A percentile compares a stretch with the other conserved stretches of the same genome.
Conservation (phyloP, 164 flowering plant genomes). For the Cinnamomum micranthum region DNA sequence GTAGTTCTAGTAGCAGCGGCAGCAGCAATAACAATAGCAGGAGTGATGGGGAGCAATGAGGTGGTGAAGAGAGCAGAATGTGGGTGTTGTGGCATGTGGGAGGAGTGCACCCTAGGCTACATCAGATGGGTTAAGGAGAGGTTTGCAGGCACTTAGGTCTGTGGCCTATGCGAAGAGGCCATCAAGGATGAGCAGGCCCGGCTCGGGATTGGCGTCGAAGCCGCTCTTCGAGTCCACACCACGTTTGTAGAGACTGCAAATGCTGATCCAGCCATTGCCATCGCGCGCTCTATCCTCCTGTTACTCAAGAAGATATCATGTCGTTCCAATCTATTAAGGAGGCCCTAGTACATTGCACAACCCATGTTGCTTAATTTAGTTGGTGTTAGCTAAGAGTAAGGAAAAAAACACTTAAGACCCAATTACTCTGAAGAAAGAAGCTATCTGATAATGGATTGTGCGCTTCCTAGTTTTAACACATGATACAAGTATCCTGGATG, state of each 20-base stretch:
- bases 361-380: not conserved
- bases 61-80: conserved; percentile 18
- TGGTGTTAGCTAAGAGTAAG: not conserved
- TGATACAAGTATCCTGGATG: no score
- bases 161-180: conserved; percentile 27
- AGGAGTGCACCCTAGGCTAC: conserved; percentile 25
- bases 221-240: conserved; percentile 17
- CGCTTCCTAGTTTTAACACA: not conserved
- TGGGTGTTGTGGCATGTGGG: conserved; percentile 26
- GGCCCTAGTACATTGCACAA: no score
- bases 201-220: conserved; percentile 21
- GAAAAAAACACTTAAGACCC: not conserved
- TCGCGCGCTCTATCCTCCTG: conserved; percentile 14
- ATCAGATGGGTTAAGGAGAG: conserved; percentile 20
- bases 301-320: conserved; percentile 19
- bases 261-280: conserved; percentile 11
- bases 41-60: conserved; percentile 10
- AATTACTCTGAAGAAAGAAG: not conserved
- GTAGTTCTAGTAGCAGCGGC: not conserved
- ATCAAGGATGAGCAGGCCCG: conserved; percentile 25
- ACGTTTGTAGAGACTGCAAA: conserved; percentile 12
- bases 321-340: conserved; percentile 8
- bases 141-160: conserved; percentile 22
- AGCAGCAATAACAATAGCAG: not conserved
- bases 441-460: not conserved